These are phyloP conservation scores for Fagopyrum homotropicum DNA, from an alignment of 148 eudicot species.

Conservation along the genomic window DNA sequence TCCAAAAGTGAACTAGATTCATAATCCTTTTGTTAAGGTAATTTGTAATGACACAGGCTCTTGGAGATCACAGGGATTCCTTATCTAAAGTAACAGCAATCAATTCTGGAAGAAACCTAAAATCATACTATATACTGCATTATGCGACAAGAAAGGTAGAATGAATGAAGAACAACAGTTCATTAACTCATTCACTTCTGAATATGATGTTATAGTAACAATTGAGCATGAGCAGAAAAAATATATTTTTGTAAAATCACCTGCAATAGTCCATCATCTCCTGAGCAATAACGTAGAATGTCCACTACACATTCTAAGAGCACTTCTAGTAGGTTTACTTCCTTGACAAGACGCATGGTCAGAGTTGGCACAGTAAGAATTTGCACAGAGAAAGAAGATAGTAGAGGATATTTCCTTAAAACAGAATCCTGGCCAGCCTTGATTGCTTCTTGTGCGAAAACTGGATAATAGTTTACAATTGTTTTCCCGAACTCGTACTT, in stretches of 20 bases:
- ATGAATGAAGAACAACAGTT: neutral
- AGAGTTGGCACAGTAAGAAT: conserved; percentile 91
- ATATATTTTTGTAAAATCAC: conserved; percentile 26
- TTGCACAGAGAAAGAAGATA: conserved; percentile 79
- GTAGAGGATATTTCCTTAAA: conserved; percentile 48
- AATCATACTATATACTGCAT: neutral
- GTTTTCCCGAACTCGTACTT: conserved; percentile 84
- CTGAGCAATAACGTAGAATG: conserved; percentile 54
- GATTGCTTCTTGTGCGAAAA: conserved; percentile 48
- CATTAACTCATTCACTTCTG: neutral
- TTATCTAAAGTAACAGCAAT: neutral
- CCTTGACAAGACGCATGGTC: conserved; percentile 82
- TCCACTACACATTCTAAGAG: conserved; percentile 64
- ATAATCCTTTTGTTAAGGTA: too few relatives aligned
- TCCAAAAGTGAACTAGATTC: too few relatives aligned
- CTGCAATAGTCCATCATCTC: conserved; percentile 72
- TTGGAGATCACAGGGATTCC: neutral
- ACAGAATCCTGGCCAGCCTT: conserved; percentile 36
- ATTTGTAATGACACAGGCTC: neutral
- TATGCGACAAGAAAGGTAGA: neutral
- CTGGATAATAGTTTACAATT: conserved; percentile 66
- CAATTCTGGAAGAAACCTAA: neutral
- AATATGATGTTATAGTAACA: neutral
- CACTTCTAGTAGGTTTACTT: conserved; percentile 54
- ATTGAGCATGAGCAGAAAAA: neutral